A percentile compares a stretch with the other conserved stretches of the same genome.
phyloP scores from a whole-genome alignment of 176 grass and related monocot genomes.

The Carex littledalei region DNA sequence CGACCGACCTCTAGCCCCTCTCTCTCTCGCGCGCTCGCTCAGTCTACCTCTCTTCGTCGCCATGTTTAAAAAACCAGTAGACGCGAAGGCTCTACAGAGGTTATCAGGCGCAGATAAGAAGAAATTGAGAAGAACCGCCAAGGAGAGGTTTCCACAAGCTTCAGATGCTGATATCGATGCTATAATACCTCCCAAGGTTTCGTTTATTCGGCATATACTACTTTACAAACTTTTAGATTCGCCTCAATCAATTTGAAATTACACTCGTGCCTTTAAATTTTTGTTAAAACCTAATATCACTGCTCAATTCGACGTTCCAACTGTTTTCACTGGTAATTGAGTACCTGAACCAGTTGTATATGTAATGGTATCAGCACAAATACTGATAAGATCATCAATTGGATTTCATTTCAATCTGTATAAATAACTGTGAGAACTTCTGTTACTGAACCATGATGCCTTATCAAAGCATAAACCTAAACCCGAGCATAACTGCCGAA shows the following conservation, averaged over 20 bases:
- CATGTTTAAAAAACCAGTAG: slow-evolving; percentile 94
- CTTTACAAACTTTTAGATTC: not conserved
- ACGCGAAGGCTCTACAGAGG: slow-evolving; percentile 68
- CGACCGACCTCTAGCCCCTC: not conserved
- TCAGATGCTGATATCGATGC: slow-evolving; percentile 70
- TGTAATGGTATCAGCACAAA: not conserved
- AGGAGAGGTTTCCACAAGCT: slow-evolving; percentile 71
- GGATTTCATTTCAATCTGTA: not conserved
- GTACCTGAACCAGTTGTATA: not conserved
- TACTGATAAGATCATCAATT: not conserved
- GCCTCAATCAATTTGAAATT: not conserved
- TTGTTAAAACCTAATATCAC: not conserved
- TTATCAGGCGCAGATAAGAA: slow-evolving; percentile 96
- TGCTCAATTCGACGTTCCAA: not conserved
- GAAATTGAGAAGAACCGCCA: slow-evolving; percentile 76
- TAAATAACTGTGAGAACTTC: not conserved
- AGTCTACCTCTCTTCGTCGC: not conserved
- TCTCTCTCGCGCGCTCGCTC: not conserved
- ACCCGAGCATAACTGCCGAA: not conserved
- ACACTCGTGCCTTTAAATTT: not conserved
- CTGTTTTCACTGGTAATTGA: not conserved
- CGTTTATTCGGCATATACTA: not conserved
- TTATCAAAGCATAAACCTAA: not conserved
- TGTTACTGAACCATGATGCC: not conserved
- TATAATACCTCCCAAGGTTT: slow-evolving; percentile 83